Conservation (phyloP, 1,284 basidiomycete genomes). For the Naganishia sp. region DNA sequence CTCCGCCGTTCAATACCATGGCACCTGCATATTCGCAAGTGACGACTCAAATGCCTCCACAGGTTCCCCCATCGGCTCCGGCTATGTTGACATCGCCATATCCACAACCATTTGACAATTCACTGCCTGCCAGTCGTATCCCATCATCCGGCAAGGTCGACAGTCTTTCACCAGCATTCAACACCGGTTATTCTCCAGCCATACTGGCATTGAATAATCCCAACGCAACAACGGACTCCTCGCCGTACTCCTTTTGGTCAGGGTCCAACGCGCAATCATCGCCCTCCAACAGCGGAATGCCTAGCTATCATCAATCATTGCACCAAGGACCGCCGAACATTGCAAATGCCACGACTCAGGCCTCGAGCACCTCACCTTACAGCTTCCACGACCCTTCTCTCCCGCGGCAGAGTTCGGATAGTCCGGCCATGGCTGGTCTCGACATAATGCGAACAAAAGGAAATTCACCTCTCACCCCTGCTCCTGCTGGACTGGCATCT, state of each 20-base stretch:
- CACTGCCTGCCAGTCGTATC: background rate
- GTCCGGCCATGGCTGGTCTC: background rate
- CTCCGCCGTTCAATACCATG: constrained; percentile 10
- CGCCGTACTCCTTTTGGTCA: constrained; percentile 16
- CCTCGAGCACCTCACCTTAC: constrained; percentile 1
- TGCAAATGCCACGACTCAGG: background rate
- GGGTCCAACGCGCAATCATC: constrained; percentile 11
- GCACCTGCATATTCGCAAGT: background rate
- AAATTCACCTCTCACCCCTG: constrained; percentile 5
- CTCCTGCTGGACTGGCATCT: constrained; percentile 2
- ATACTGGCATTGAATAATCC: constrained; percentile 34
- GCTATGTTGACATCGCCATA: background rate
- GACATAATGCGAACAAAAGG: constrained; percentile 10
- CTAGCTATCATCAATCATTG: background rate
- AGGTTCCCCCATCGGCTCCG: background rate
- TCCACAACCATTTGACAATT: background rate
- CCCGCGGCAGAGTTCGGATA: background rate
- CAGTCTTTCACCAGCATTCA: background rate
- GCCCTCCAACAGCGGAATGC: background rate
- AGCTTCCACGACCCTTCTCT: background rate
- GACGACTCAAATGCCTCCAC: background rate
- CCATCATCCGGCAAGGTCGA: background rate
- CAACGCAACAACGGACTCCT: background rate
- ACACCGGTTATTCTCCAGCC: background rate
- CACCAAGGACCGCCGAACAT: background rate